A percentile compares a stretch with the other conserved stretches of the same genome.
Conservation (phyloP, 176 grass and related monocot genomes). For the Lolium multiflorum region DNA sequence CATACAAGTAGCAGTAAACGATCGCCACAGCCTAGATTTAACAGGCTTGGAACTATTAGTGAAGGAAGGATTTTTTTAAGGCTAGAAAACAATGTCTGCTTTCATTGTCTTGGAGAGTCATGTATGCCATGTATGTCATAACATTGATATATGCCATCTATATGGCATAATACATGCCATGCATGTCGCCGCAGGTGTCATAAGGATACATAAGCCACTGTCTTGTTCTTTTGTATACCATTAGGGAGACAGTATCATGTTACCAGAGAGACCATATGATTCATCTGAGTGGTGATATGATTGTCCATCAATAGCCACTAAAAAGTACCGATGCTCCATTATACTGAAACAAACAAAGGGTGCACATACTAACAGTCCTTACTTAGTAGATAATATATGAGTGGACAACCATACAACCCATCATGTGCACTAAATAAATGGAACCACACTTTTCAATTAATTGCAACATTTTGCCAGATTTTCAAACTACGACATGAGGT, state of each 20-base stretch:
- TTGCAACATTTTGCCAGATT: background rate
- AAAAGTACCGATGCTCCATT: constrained; percentile 26
- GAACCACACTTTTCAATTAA: background rate
- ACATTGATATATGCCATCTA: background rate
- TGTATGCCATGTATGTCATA: background rate
- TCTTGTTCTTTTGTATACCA: constrained; percentile 20
- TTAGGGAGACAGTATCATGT: constrained; percentile 41
- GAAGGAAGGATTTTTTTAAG: background rate
- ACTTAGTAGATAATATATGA: constrained; percentile 24
- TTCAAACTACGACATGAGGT: constrained; percentile 15
- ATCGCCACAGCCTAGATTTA: background rate
- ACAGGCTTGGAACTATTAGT: background rate
- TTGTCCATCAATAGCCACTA: constrained; percentile 23
- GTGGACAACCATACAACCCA: constrained; percentile 11
- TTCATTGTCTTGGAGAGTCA: background rate
- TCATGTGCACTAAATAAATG: constrained; percentile 25
- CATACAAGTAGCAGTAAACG: constrained; percentile 13
- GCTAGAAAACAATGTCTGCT: background rate
- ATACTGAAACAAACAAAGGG: constrained; percentile 30
- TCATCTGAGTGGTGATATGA: background rate
- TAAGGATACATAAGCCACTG: background rate
- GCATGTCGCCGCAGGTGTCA: background rate
- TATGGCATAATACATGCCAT: too few species aligned
- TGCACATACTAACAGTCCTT: background rate
- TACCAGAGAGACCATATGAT: constrained; percentile 7